Evolutionary conservation across 768 basidiomycete species (phyloP), one percentile per base, ranked within the genome.

Genomic region (Crepidotus variabilis): DNA sequence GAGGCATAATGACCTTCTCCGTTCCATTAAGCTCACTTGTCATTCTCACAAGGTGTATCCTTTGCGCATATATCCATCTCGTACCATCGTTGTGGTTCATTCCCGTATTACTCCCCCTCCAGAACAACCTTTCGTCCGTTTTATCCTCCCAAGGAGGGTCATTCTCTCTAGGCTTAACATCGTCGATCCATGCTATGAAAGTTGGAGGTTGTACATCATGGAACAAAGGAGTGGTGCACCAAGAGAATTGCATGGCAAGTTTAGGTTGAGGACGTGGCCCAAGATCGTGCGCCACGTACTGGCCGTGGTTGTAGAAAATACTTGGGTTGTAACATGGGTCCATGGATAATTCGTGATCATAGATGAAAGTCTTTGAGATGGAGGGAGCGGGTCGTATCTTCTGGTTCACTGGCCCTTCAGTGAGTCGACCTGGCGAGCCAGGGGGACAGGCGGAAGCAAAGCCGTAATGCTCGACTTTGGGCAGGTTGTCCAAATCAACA

Each of bases 81-180:
- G 75, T 70, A 0, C 54, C 43, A 2, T 66, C 61, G 23, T 68
- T 61, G 20, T 75, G 71, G 33, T 62, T 64, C 46, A 80, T 83
- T n/a, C 88, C 88, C 0, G 86, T 87, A 32, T 81, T 88, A 35
- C 78, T 82, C 0, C 88, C 88, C 49, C 88, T 74, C 88, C 88
- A 91, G 35, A 80, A 71, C 20, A 89, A 54, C 18, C 78, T 68
- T 39, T 84, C 79, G 64, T 86, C 78, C 0, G 67, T 55, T 69
- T 87, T 90, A 45, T 78, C 69, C 22, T 83, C 79, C 87, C 88
- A 91, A 0, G 72, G 73, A 10, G 82, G 75, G 63, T 86, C 81
- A 57, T 83, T 75, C 8, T 68, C 69, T 1, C 65, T 63, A 6
- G 72, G 62, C 8, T 58, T 57, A 1, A 68, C 55, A 11, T 74